Conservation (phyloP, 2,329 filamentous ascomycete species). For the Alternaria atra region DNA sequence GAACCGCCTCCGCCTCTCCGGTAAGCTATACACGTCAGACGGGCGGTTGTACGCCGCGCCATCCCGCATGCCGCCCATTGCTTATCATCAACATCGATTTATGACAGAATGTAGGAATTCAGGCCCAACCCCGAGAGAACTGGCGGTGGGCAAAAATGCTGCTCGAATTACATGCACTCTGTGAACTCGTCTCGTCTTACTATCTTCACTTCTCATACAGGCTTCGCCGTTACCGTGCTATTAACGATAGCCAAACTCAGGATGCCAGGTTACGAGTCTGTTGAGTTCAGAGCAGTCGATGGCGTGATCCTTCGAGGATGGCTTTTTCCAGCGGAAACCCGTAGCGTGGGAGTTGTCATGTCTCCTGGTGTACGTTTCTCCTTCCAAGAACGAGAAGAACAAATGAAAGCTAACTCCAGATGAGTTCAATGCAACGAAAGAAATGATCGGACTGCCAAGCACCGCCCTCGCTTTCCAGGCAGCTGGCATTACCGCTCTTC, state of each 20-base stretch:
- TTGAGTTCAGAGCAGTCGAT: slow-evolving; percentile 9
- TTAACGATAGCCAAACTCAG: neutral
- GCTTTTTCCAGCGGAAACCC: slow-evolving; percentile 3
- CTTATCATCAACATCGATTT: neutral
- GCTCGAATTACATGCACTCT: too few species aligned
- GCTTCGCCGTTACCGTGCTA: too few species aligned
- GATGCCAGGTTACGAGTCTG: neutral
- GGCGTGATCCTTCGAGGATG: slow-evolving; percentile 13
- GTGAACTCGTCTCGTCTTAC: too few species aligned
- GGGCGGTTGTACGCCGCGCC: neutral
- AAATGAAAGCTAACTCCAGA: neutral
- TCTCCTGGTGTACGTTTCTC: slow-evolving; percentile 1
- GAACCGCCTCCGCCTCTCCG: too few species aligned
- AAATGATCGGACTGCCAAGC: slow-evolving; percentile 39
- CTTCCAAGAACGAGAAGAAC: neutral
- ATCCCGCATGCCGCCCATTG: neutral
- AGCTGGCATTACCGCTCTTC: slow-evolving; percentile 47
- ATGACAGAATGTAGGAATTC: too few species aligned
- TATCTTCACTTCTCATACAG: too few species aligned
- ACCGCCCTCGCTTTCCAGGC: slow-evolving; percentile 46
- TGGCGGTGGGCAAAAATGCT: too few species aligned
- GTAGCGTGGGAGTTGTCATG: slow-evolving; percentile 9
- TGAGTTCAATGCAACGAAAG: slow-evolving; percentile 43
- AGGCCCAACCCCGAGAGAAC: too few species aligned
- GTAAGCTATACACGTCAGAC: neutral